Conservation (phyloP, 345 rosid species). For the Eucalyptus guilfoylei region DNA sequence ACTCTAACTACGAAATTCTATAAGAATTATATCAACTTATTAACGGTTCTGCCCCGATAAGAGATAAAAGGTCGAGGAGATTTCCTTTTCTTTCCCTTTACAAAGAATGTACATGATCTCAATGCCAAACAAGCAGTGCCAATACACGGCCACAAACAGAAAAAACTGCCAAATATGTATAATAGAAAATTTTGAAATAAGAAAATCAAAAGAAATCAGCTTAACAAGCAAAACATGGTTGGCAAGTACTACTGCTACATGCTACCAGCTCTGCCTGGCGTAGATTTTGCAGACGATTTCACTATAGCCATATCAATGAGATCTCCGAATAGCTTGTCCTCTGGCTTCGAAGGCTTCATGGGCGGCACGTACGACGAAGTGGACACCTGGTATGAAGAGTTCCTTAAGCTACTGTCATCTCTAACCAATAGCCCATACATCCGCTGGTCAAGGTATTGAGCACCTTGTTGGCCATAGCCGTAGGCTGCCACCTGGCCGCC, state of each 20-base stretch:
- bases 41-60: not conserved
- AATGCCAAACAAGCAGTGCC: constrained; percentile 23
- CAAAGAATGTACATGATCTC: constrained; percentile 36
- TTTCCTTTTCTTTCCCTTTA: constrained; percentile 16
- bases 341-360: constrained; percentile 48
- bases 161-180: constrained; percentile 2
- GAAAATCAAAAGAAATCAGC: not conserved
- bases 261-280: constrained; percentile 70
- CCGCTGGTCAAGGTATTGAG: constrained; percentile 60
- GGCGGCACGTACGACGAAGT: constrained; percentile 46
- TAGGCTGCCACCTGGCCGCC: constrained; percentile 61
- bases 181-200: not conserved
- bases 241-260: constrained; percentile 29
- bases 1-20: not conserved
- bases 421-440: constrained; percentile 61
- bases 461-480: constrained; percentile 55
- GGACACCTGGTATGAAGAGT: constrained; percentile 35
- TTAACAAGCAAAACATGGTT: not conserved
- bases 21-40: not conserved
- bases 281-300: constrained; percentile 45
- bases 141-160: constrained; percentile 1
- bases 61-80: not conserved
- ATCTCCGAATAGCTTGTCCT: constrained; percentile 93
- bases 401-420: constrained; percentile 29
- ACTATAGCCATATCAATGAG: constrained; percentile 84